Base-by-base conservation (phyloP, 768 basidiomycete genomes). In the Russula sp. region DNA sequence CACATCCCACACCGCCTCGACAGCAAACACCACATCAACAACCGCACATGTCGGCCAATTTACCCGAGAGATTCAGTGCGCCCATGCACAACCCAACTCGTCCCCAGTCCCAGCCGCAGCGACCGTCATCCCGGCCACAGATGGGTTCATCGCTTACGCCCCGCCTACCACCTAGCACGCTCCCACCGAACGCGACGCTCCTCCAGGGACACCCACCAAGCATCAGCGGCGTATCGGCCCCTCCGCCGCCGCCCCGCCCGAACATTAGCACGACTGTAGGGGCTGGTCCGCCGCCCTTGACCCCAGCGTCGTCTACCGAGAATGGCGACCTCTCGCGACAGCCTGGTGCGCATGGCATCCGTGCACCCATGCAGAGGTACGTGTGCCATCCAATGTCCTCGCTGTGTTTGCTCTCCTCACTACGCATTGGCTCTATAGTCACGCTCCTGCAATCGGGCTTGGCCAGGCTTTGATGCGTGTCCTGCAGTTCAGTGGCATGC, bases 401-500 rank as follows among this genome's bases (percentile, higher is more conserved):
- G 3, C 14, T 20, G n/a, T 22, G 14, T 55, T 39, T 18, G 34
- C n/a, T 37, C 22, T 42, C 49, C 51, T 55, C 14, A 63, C 16
- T 20, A 18, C 13, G 44, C 7, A 9, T 22, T n/a, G 27, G 37
- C 11, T 48, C 27, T 40, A 31, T 48, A 53, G 49, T 39, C 64
- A 61, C 34, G 50, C 49, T 11, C 58, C 61, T 3, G 13, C 55
- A 18, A 53, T 86, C 55, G 82, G 83, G 14, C 72, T 76, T 22
- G 88, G 89, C 18, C 86, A 88, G 73, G 87, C 85, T 7, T 73
- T 89, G 20, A 73, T 79, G 47, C 81, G 86, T 27, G 71, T 93
- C 59, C 72, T 90, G 27, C 84, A 87, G 62, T 88, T 93, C 68
- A 90, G 89, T 66, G 84, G 82, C 10, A 73, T 81, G 34, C 77